A percentile compares a stretch with the other conserved stretches of the same genome.
phyloP scores from a whole-genome alignment of 2,329 filamentous ascomycete genomes.

The Fusarium floridanum region DNA sequence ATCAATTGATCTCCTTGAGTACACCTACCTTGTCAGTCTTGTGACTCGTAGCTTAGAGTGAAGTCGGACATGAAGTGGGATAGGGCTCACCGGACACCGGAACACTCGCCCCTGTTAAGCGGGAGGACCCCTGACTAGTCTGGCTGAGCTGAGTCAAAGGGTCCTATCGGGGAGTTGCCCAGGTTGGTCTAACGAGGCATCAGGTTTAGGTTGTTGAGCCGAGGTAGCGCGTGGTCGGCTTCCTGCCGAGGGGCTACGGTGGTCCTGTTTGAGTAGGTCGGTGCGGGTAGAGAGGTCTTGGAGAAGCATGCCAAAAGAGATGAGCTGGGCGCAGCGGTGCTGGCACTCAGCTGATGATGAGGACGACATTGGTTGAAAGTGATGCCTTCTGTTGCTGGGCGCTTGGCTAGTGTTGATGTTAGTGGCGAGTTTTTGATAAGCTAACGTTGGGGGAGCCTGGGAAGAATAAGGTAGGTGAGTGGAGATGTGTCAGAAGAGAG shows the following conservation, averaged over 20 bases:
- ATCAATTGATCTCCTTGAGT: constrained; percentile 42
- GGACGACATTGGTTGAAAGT: constrained; percentile 32
- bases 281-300: constrained; percentile 51
- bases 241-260: constrained; percentile 1
- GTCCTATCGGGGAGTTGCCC: constrained; percentile 29
- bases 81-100: background rate
- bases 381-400: background rate
- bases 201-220: constrained; percentile 23
- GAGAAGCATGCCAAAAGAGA: constrained; percentile 54
- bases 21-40: background rate
- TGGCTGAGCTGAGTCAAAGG: background rate
- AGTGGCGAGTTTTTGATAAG: constrained; percentile 27
- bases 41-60: background rate
- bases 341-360: constrained; percentile 46
- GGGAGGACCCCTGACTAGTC: background rate
- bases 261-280: constrained; percentile 31
- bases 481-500: constrained; percentile 1
- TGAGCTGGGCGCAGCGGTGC: constrained; percentile 50
- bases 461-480: constrained; percentile 20
- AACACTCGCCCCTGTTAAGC: background rate
- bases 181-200: constrained; percentile 17
- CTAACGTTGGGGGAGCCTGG: background rate
- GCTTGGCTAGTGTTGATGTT: constrained; percentile 18
- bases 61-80: background rate
- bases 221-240: constrained; percentile 3